Evolutionary conservation across 2,329 filamentous ascomycete species (phyloP).

Genomic region (Hymenoscyphus repandus): DNA sequence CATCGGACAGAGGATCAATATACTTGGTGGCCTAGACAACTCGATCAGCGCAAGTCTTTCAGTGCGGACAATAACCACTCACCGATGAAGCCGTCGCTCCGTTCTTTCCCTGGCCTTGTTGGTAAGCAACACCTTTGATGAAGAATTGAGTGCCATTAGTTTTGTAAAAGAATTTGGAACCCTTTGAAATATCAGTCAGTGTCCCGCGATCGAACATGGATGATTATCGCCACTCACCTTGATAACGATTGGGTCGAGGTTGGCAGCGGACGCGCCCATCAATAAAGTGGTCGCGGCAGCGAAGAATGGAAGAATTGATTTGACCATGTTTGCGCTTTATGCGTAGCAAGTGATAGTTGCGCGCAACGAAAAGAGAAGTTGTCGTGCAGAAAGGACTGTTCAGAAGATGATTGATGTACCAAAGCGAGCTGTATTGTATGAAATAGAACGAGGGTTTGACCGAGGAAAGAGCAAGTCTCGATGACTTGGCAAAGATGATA

Average conservation of each 20-base stretch:
- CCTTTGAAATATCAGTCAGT: conserved; percentile 11
- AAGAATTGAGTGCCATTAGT: conserved; percentile 68
- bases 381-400: neutral
- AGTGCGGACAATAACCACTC: neutral
- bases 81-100: conserved; percentile 1
- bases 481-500: neutral
- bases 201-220: neutral
- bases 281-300: conserved; percentile 45
- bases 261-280: conserved; percentile 41
- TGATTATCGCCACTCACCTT: conserved; percentile 23
- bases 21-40: conserved; percentile 45
- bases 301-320: conserved; percentile 28
- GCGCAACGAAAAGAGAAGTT: neutral
- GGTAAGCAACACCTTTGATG: conserved; percentile 93
- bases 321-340: conserved; percentile 4
- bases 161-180: conserved; percentile 40
- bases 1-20: conserved; percentile 75
- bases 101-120: conserved; percentile 56
- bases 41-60: neutral
- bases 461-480: neutral
- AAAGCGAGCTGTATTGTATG: too few relatives aligned
- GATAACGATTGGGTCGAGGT: conserved; percentile 47
- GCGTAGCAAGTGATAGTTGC: neutral
- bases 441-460: neutral
- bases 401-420: neutral